Conservation (phyloP, 805 yeast genomes). For the Lachancea lanzarotensis region DNA sequence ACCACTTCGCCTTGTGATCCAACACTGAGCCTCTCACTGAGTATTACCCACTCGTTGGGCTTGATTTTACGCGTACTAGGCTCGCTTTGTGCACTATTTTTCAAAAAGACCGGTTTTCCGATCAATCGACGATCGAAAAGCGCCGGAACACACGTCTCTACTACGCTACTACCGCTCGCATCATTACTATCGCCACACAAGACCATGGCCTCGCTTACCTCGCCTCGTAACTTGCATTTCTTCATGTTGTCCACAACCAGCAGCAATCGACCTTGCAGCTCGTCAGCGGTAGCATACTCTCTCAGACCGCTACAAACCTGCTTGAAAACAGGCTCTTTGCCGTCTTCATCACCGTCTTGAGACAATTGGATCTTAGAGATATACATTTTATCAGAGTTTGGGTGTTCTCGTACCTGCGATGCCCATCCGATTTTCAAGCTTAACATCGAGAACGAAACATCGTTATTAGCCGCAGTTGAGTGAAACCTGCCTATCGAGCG, state of each 20-base stretch:
- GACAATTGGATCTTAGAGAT: slow-evolving; percentile 44
- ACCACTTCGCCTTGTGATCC: slow-evolving; percentile 8
- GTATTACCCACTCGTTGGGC: slow-evolving; percentile 19
- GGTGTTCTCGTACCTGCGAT: slow-evolving; percentile 33
- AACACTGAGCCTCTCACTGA: slow-evolving; percentile 12
- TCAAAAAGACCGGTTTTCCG: slow-evolving; percentile 14
- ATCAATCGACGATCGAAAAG: slow-evolving; percentile 3
- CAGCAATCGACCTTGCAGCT: slow-evolving; percentile 38
- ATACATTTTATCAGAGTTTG: slow-evolving; percentile 52
- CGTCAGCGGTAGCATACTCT: slow-evolving; percentile 35
- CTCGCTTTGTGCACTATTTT: not conserved
- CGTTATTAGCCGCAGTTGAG: not conserved
- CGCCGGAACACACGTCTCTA: slow-evolving; percentile 15
- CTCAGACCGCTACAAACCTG: slow-evolving; percentile 58
- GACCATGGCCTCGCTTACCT: slow-evolving; percentile 57
- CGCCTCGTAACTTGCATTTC: slow-evolving; percentile 57
- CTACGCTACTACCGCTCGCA: slow-evolving; percentile 7
- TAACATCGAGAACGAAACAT: not conserved
- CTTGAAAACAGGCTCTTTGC: slow-evolving; percentile 1
- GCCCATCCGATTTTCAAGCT: not conserved
- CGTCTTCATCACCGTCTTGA: slow-evolving; percentile 10
- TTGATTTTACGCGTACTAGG: slow-evolving; percentile 15
- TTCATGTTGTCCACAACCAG: slow-evolving; percentile 54
- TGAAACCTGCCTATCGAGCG: not conserved
- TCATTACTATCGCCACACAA: slow-evolving; percentile 45